phyloP scores from a whole-genome alignment of 1,284 basidiomycete species.

The Leccinum pachyderme region DNA sequence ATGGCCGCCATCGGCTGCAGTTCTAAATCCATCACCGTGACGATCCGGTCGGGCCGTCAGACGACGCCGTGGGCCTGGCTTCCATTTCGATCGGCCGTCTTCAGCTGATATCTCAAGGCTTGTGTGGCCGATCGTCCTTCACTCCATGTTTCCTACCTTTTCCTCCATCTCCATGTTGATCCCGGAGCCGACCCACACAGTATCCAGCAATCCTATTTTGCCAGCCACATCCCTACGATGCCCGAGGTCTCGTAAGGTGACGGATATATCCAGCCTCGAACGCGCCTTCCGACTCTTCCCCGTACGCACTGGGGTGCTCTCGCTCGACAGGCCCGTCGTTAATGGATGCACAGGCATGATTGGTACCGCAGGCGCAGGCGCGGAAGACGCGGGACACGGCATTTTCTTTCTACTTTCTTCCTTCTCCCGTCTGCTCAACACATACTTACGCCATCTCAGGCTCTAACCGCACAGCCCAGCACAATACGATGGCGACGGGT shows the following conservation, averaged over 20 bases:
- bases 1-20: conserved; percentile 55
- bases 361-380: conserved; percentile 71
- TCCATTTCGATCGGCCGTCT: conserved; percentile 26
- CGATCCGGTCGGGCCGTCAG: not conserved
- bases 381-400: conserved; percentile 70
- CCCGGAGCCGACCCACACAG: not conserved
- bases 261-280: conserved; percentile 59
- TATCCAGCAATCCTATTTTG: conserved; percentile 60
- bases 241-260: conserved; percentile 45
- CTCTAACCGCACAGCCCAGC: conserved; percentile 37
- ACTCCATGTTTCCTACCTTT: not conserved
- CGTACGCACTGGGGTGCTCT: conserved; percentile 70
- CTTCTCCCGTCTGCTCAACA: not conserved
- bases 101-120: conserved; percentile 20
- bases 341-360: conserved; percentile 48
- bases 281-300: conserved; percentile 70
- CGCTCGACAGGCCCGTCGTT: conserved; percentile 75
- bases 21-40: conserved; percentile 26
- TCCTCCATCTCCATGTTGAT: no score
- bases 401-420: not conserved
- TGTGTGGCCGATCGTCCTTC: not conserved
- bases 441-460: conserved; percentile 24
- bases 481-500: conserved; percentile 4
- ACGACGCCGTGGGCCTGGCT: conserved; percentile 13
- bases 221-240: conserved; percentile 59